Evolutionary conservation across 2,329 filamentous ascomycete genomes (phyloP), one percentile per base, ranked within the genome.

Genomic region (Fusarium fracticaudum): DNA sequence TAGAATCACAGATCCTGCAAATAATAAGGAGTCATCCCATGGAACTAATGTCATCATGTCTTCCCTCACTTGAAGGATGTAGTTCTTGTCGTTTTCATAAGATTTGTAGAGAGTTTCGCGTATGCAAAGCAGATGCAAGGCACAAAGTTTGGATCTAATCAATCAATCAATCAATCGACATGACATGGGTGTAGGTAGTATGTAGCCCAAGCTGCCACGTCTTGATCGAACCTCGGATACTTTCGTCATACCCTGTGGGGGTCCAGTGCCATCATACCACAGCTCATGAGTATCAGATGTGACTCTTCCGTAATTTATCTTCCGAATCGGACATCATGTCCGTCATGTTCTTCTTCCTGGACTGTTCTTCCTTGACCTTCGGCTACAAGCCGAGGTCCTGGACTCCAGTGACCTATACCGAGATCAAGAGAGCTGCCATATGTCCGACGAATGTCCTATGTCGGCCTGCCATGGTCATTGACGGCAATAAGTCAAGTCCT

Each of bases 371-470:
- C 26, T 45, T 31, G 38, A 10, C 29, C 26, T 69, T 75, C 72
- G 68, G 72, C 13, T 22, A 64, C 41, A 71, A 64, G 57, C 72
- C 72, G 72, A 75, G 71, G 60, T 51, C 29, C 59, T 60, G 44
- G 55, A 37, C 50, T 45, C 53, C 67, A 50, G 31, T 55, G 53
- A 41, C 60, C 47, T 38, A 40, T 44, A 40, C 67, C 59, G 45
- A 72, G 35, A 47, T 31, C 40, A 50, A 54, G 50, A 48, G 62
- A 43, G 51, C 33, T 58, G 55, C 71, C 72, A 59, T 67, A 65
- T 38, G 67, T 62, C 72, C 71, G 59, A 69, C 45, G 54, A 37
- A 44, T 60, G 22, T 41, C 20, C 45, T 47, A 62, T 60, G 59
- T 38, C 41, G 41, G 12, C n/a, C 29, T 35, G 37, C 11, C 20